These are phyloP conservation scores for thale cress (Arabidopsis thaliana) DNA, from an alignment of 345 rosid species.

Conservation along the genomic window TAIR10.1 NC_003074.8:1918501-1919000, in stretches of 20 bases:
- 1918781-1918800: slow-evolving; percentile 98
- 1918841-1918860: slow-evolving; percentile 89
- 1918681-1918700: slow-evolving; percentile 56
- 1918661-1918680: slow-evolving; percentile 49
- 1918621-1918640: slow-evolving; percentile 1
- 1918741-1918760: slow-evolving; percentile 89
- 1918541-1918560: slow-evolving; percentile 67
- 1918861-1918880: slow-evolving; percentile 91
- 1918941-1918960: slow-evolving; percentile 55
- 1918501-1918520: slow-evolving; percentile 85
- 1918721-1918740: slow-evolving; percentile 94
- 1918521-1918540: slow-evolving; percentile 80
- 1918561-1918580: slow-evolving; percentile 46
- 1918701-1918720: slow-evolving; percentile 81
- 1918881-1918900: slow-evolving; percentile 78
- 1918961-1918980: slow-evolving; percentile 54
- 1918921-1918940: slow-evolving; percentile 49
- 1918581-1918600: slow-evolving; percentile 62
- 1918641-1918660: slow-evolving; percentile 18
- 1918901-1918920: slow-evolving; percentile 89
- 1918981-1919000: slow-evolving; percentile 63
- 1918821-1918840: slow-evolving; percentile 88
- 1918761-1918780: slow-evolving; percentile 85
- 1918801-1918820: slow-evolving; percentile 91
- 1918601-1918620: not conserved